phyloP scores from a whole-genome alignment of 768 basidiomycete species.

The Mycena epipterygia region DNA sequence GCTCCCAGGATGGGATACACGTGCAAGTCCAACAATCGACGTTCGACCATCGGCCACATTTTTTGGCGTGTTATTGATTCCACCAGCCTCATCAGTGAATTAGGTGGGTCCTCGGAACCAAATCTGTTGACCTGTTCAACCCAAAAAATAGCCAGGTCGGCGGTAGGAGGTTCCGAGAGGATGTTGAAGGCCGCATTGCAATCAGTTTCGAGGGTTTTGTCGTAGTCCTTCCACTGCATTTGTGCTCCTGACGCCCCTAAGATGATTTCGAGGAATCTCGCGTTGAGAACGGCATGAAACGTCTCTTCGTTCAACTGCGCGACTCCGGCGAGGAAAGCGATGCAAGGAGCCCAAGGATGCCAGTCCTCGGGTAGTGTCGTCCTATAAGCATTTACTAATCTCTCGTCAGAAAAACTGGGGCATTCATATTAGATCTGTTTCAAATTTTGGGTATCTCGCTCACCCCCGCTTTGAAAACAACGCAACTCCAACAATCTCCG shows the following conservation, averaged over 20 bases:
- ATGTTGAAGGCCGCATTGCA: background rate
- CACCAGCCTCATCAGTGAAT: background rate
- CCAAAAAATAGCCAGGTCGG: background rate
- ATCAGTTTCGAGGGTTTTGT: background rate
- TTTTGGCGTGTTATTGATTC: background rate
- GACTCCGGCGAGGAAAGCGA: background rate
- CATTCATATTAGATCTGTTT: background rate
- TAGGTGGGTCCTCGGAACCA: background rate
- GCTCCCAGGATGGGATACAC: background rate
- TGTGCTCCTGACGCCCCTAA: background rate
- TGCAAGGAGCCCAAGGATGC: constrained; percentile 5
- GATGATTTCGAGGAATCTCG: background rate
- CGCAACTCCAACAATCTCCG: background rate
- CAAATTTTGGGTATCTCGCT: too few relatives aligned
- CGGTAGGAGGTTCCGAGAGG: background rate
- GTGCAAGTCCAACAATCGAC: constrained; percentile 1
- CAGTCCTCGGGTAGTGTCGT: background rate
- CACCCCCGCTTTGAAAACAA: constrained; percentile 15
- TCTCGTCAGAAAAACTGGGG: background rate
- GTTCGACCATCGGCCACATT: constrained; percentile 6
- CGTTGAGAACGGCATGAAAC: background rate
- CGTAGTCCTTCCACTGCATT: background rate
- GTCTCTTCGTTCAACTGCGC: background rate
- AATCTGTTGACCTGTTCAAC: background rate
- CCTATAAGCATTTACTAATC: background rate